Evolutionary conservation across 495 filamentous ascomycete genomes (phyloP), one percentile per base, ranked within the genome.

Genomic region (Pseudomonodictys pantanalensis): DNA sequence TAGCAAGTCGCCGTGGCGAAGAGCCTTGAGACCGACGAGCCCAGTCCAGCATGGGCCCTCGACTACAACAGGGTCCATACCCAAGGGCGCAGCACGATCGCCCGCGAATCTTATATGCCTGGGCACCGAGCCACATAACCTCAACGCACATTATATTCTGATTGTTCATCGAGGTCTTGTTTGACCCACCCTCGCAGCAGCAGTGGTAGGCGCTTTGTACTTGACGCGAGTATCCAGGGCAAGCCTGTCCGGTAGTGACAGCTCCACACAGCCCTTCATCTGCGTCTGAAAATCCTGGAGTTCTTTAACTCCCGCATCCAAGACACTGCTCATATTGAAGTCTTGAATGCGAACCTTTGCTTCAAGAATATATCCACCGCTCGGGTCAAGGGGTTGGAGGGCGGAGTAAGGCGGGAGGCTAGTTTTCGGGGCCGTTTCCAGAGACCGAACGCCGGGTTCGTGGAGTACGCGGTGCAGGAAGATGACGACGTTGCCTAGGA

Each of bases 171-270:
- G 38, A 41, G 33, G 35, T 22, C 23, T 33, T 47, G n/a, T n/a
- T n/a, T n/a, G n/a, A n/a, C n/a, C n/a, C n/a, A n/a, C n/a, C n/a
- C 23, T 20, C 24, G 29, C 22, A 8, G 18, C 22, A 6, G 43
- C 18, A n/a, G 28, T 32, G 2, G 23, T 3, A 10, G 30, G 33
- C 4, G 64, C 26, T 20, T 56, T 53, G 51, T 67, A 69, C 45
- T 71, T 73, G 18, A 85, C 82, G 52, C 86, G 76, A 0, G 85
- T 86, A 72, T 89, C 87, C 53, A 89, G 61, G 18, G 81, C 76
- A 56, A 88, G 68, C 42, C 86, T 75, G 69, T 89, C 85, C 3
- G 79, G 83, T 48, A 80, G 75, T 50, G 83, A 78, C 52, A 90
- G 71, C 26, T 84, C 83, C 43, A 89, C 81, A 6, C 80, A 80